Evolutionary conservation across 306 rosid genomes (phyloP).

Genomic region (Carpinus fangiana): DNA sequence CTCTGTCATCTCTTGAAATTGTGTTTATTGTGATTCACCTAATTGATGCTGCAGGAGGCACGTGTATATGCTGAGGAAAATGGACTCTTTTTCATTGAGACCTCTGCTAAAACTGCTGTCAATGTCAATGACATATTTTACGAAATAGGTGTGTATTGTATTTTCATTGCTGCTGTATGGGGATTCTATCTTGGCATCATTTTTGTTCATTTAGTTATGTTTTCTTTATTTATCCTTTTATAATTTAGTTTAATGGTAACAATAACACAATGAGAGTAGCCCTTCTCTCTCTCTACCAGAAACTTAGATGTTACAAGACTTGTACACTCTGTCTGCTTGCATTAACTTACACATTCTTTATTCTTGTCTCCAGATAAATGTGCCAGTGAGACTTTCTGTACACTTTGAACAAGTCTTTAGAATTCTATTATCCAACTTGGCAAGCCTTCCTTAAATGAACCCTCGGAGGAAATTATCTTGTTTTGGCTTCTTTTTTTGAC

Average conservation of each 20-base stretch:
- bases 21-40: conserved; percentile 17
- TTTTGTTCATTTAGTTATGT: not conserved
- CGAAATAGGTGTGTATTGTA: conserved; percentile 49
- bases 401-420: too few relatives aligned
- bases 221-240: not conserved
- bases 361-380: too few relatives aligned
- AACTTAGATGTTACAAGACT: not conserved
- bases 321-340: too few relatives aligned
- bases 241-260: not conserved
- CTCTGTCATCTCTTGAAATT: not conserved
- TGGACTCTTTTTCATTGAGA: conserved; percentile 63
- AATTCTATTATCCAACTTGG: too few relatives aligned
- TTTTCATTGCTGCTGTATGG: conserved; percentile 14
- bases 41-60: conserved; percentile 48
- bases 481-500: too few relatives aligned
- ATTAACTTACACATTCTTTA: too few relatives aligned
- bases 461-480: too few relatives aligned
- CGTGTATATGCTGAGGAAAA: conserved; percentile 60
- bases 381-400: too few relatives aligned
- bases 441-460: too few relatives aligned
- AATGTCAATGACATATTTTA: conserved; percentile 62
- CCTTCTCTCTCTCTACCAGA: not conserved
- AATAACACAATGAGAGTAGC: not conserved
- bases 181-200: not conserved
- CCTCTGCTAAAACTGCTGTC: conserved; percentile 63